phyloP scores from a whole-genome alignment of 352 stramenopile species.

The Globisporangium canariense region DNA sequence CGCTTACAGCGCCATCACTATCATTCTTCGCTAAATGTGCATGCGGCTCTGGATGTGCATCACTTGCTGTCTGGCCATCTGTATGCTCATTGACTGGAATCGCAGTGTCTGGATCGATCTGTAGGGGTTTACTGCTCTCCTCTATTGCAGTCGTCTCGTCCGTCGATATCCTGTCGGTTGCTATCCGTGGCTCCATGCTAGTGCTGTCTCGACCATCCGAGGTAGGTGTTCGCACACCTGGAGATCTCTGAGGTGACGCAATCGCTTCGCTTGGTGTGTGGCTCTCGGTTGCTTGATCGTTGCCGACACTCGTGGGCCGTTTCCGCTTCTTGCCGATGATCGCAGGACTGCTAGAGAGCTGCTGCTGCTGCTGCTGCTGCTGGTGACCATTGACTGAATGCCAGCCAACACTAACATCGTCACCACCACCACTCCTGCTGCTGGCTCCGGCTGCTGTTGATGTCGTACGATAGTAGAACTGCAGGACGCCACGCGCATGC shows the following conservation, averaged over 20 bases:
- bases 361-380: not conserved
- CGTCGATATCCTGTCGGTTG: not conserved
- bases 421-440: not conserved
- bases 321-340: constrained; percentile 54
- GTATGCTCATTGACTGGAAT: not conserved
- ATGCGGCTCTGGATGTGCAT: not conserved
- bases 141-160: not conserved
- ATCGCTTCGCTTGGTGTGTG: not conserved
- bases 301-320: constrained; percentile 21
- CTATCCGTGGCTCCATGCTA: constrained; percentile 6
- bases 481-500: constrained; percentile 37
- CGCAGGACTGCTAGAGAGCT: not conserved
- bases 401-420: too few species aligned
- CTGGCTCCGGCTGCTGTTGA: not conserved
- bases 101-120: constrained; percentile 1
- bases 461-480: constrained; percentile 38
- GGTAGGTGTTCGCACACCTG: not conserved
- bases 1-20: not conserved
- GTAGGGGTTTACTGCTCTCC: not conserved
- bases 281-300: not conserved
- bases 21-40: not conserved
- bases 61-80: not conserved
- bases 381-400: not conserved
- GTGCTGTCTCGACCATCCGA: not conserved
- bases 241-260: not conserved